Percentiles rank a stretch among this genome's conserved stretches.
phyloP scores from a whole-genome alignment of 176 grass and related monocot species.

The Otatea glauca region DNA sequence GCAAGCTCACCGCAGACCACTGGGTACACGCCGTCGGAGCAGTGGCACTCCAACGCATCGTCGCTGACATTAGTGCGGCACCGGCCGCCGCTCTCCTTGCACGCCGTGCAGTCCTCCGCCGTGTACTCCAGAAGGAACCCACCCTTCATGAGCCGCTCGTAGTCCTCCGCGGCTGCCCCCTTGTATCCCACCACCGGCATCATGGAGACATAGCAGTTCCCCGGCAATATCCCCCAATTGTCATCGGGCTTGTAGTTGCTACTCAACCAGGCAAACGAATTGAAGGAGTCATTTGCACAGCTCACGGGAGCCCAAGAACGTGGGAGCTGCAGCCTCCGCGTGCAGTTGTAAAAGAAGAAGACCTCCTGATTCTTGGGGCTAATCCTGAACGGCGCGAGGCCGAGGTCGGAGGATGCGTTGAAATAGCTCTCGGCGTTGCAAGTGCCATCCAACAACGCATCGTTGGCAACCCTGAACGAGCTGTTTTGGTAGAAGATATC shows the following conservation, averaged over 20 bases:
- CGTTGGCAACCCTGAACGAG: slow-evolving; percentile 16
- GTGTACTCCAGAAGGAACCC: slow-evolving; percentile 53
- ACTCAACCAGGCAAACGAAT: slow-evolving; percentile 9
- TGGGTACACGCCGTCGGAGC: not conserved
- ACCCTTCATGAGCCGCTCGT: slow-evolving; percentile 24
- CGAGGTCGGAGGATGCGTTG: slow-evolving; percentile 39
- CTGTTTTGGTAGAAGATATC: slow-evolving; percentile 33
- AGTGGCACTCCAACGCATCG: slow-evolving; percentile 31
- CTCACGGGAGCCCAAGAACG: not conserved
- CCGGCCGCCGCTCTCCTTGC: not conserved
- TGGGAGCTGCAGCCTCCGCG: not conserved
- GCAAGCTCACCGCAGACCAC: slow-evolving; percentile 23
- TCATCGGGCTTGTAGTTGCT: slow-evolving; percentile 19
- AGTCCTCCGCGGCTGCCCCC: not conserved
- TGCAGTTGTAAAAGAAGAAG: slow-evolving; percentile 52
- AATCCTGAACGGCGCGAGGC: slow-evolving; percentile 23
- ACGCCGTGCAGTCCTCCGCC: not conserved
- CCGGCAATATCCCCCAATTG: rapidly evolving
- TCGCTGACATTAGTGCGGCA: slow-evolving; percentile 20
- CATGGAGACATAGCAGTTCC: slow-evolving; percentile 29
- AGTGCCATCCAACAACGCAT: too few relatives aligned
- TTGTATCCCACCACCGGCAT: slow-evolving; percentile 42
- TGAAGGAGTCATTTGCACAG: rapidly evolving
- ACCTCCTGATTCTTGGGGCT: slow-evolving; percentile 47
- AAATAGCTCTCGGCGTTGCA: not conserved